These are phyloP conservation scores for Paulownia fortunei DNA, from an alignment of 257 asterid species.

Conservation along the genomic window DNA sequence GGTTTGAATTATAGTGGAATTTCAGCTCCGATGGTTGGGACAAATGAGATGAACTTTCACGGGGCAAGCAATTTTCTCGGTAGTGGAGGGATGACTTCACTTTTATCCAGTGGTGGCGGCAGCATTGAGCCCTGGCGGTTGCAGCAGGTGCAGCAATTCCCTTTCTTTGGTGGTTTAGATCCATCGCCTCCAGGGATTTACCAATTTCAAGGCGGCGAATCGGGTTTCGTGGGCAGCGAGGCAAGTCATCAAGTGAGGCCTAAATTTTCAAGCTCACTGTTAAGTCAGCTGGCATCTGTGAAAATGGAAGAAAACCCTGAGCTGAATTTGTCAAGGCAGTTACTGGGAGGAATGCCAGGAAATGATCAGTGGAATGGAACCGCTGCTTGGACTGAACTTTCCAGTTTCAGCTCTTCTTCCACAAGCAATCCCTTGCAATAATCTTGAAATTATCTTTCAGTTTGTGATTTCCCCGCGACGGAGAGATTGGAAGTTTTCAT, in stretches of 20 bases:
- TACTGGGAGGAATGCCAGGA: conserved; percentile 51
- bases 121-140: conserved; percentile 68
- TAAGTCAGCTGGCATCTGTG: conserved; percentile 61
- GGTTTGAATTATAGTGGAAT: conserved; percentile 51
- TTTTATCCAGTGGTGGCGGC: conserved; percentile 44
- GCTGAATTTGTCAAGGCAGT: conserved; percentile 53
- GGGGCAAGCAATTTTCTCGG: conserved; percentile 39
- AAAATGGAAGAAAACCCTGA: conserved; percentile 72
- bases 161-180: conserved; percentile 60
- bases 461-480: neutral
- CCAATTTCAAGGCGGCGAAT: conserved; percentile 51
- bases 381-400: conserved; percentile 67
- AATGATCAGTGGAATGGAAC: conserved; percentile 53
- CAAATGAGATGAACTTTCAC: conserved; percentile 52
- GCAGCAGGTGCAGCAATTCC: conserved; percentile 64
- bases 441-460: neutral
- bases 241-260: conserved; percentile 42
- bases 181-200: conserved; percentile 34
- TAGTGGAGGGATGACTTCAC: conserved; percentile 42
- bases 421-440: conserved; percentile 54
- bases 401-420: conserved; percentile 75
- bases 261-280: conserved; percentile 48
- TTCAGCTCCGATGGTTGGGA: conserved; percentile 40
- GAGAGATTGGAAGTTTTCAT: conserved; percentile 13
- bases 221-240: conserved; percentile 47